Percentiles rank a stretch among this genome's conserved stretches.
phyloP scores from a whole-genome alignment of 129 eudicot genomes.

The Chrysanthemum seticuspe region DNA sequence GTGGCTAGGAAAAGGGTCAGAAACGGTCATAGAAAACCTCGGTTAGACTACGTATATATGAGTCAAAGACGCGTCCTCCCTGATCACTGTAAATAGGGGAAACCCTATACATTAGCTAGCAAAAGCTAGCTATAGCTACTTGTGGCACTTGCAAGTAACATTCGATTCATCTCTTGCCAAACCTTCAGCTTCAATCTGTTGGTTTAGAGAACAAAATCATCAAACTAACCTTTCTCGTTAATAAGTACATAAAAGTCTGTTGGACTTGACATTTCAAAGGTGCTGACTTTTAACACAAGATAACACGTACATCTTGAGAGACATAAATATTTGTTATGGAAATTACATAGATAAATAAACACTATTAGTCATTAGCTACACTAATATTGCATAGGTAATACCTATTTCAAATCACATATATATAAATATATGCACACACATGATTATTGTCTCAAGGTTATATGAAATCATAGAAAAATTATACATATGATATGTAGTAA shows the following conservation, averaged over 20 bases:
- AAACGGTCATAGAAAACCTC: too few relatives aligned
- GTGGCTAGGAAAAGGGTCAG: too few relatives aligned
- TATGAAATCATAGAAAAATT: conserved; percentile 25
- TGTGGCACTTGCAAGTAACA: too few relatives aligned
- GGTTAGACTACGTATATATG: background rate
- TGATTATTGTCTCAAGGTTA: conserved; percentile 26
- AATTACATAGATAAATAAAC: too few relatives aligned
- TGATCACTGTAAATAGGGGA: too few relatives aligned
- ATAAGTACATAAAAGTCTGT: background rate
- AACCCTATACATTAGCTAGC: too few relatives aligned
- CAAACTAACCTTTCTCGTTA: background rate
- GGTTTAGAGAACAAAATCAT: conserved; percentile 5
- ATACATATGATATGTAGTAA: conserved; percentile 11
- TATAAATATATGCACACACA: conserved; percentile 20
- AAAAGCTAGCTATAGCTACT: too few relatives aligned
- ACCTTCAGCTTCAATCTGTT: background rate
- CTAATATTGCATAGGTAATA: too few relatives aligned
- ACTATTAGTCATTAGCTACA: too few relatives aligned
- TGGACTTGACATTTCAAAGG: conserved; percentile 8
- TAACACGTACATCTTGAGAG: background rate
- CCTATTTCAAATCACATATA: background rate
- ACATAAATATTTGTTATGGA: background rate
- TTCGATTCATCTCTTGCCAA: too few relatives aligned
- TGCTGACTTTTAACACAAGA: too few relatives aligned
- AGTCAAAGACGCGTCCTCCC: too few relatives aligned